Evolutionary conservation across 768 basidiomycete genomes (phyloP).

Genomic region (Russula brevipes): DNA sequence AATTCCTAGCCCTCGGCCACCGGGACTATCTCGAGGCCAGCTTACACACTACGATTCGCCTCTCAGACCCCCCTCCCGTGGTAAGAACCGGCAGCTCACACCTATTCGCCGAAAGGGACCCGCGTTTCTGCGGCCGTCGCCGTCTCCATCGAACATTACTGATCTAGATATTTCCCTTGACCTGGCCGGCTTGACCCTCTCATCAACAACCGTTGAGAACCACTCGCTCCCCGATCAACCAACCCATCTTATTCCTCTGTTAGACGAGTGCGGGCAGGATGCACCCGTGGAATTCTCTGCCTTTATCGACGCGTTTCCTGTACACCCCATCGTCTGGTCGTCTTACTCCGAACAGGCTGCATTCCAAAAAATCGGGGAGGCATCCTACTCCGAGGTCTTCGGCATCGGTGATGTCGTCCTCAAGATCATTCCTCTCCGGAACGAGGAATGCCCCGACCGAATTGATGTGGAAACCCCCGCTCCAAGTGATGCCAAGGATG

Average conservation of each 20-base stretch:
- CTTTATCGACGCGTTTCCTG: conserved; percentile 77
- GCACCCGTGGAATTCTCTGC: conserved; percentile 73
- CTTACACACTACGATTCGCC: conserved; percentile 1
- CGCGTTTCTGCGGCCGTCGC: conserved; percentile 39
- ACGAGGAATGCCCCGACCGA: conserved; percentile 36
- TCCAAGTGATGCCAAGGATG: conserved; percentile 67
- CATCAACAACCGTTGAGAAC: conserved; percentile 22
- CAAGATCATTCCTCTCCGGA: conserved; percentile 76
- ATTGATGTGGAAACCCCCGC: conserved; percentile 51
- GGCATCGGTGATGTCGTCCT: conserved; percentile 85
- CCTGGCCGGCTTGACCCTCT: conserved; percentile 41
- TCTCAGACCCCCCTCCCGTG: conserved; percentile 14
- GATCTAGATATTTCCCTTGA: conserved; percentile 46
- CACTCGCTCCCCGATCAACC: conserved; percentile 35
- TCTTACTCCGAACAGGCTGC: conserved; percentile 29
- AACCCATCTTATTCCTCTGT: conserved; percentile 53
- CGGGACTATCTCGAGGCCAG: conserved; percentile 2
- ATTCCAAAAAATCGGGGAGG: conserved; percentile 91
- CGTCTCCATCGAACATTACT: conserved; percentile 53
- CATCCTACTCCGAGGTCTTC: conserved; percentile 95
- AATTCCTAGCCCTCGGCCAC: neutral
- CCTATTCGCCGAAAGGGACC: conserved; percentile 51
- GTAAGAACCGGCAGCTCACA: conserved; percentile 58
- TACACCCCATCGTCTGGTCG: conserved; percentile 57
- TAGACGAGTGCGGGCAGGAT: conserved; percentile 67